Conservation (phyloP, 345 rosid genomes). For the Boechera stricta region DNA sequence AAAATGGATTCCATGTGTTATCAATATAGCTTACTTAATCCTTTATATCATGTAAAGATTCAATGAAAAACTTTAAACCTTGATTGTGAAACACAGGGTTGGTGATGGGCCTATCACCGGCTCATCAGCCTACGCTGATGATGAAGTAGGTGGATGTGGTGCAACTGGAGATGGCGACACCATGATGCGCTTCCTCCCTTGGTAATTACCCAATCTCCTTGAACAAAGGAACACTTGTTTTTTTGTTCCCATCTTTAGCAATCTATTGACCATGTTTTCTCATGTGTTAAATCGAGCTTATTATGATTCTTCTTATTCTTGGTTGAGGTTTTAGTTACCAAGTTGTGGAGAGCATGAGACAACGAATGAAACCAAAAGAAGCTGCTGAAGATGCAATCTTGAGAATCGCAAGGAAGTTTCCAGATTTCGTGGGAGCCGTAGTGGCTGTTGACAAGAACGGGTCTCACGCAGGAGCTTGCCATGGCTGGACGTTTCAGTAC, state of each 20-base stretch:
- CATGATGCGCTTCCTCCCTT: slow-evolving; percentile 99
- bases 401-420: slow-evolving; percentile 73
- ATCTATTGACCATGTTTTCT: not conserved
- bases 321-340: slow-evolving; percentile 67
- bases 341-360: slow-evolving; percentile 95
- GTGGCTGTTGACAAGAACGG: slow-evolving; percentile 80
- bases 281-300: not conserved
- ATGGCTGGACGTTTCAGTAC: slow-evolving; percentile 96
- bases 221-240: not conserved
- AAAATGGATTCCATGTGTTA: not conserved
- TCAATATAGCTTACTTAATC: not conserved
- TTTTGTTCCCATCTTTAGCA: not conserved
- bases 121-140: slow-evolving; percentile 84
- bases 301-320: not conserved
- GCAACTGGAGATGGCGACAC: slow-evolving; percentile 97
- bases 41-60: not conserved
- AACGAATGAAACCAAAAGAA: slow-evolving; percentile 76
- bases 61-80: not conserved
- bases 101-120: slow-evolving; percentile 97
- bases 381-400: slow-evolving; percentile 88
- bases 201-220: slow-evolving; percentile 52
- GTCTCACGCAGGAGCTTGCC: slow-evolving; percentile 80
- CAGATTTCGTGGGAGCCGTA: slow-evolving; percentile 85
- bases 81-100: slow-evolving; percentile 56
- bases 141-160: slow-evolving; percentile 95